Evolutionary conservation across 2,329 filamentous ascomycete species (phyloP).

Genomic region (Hortaea werneckii): DNA sequence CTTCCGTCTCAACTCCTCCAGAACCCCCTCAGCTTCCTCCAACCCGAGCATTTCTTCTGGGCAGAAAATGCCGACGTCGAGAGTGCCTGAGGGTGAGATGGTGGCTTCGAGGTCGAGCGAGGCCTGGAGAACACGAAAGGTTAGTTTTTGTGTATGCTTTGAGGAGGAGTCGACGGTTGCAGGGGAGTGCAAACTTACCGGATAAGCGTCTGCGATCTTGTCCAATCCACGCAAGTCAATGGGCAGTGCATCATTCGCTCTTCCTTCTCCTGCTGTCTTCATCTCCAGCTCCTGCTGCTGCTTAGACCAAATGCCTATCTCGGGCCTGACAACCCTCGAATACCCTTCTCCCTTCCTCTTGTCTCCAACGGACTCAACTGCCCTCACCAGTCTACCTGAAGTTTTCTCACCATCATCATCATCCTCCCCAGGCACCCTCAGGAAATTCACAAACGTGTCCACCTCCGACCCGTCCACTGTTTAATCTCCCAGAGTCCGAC

Average conservation of each 20-base stretch:
- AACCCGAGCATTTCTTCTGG: conserved; percentile 34
- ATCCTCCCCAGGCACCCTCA: conserved; percentile 42
- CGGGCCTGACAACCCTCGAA: conserved; percentile 4
- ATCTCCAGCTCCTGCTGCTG: conserved; percentile 9
- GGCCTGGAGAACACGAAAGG: conserved; percentile 27
- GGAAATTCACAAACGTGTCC: conserved; percentile 72
- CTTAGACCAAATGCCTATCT: conserved; percentile 8
- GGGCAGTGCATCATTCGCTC: neutral
- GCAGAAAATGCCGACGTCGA: conserved; percentile 46
- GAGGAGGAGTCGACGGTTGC: neutral
- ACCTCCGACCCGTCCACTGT: conserved; percentile 64
- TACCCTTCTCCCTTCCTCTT: neutral
- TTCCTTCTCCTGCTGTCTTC: conserved; percentile 2
- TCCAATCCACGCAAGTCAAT: too few relatives aligned
- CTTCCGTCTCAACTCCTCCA: conserved; percentile 23
- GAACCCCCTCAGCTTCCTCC: conserved; percentile 25
- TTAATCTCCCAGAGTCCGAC: conserved; percentile 61
- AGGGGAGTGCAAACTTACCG: conserved; percentile 10
- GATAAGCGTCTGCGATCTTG: conserved; percentile 2
- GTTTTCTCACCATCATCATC: conserved; percentile 7
- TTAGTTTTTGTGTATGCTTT: neutral
- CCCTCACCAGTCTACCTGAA: too few relatives aligned
- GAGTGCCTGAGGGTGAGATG: conserved; percentile 29
- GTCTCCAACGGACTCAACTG: too few relatives aligned
- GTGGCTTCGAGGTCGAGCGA: conserved; percentile 48